These are phyloP conservation scores for Dysphania ambrosioides DNA, from an alignment of 148 eudicot genomes.

Conservation along the genomic window DNA sequence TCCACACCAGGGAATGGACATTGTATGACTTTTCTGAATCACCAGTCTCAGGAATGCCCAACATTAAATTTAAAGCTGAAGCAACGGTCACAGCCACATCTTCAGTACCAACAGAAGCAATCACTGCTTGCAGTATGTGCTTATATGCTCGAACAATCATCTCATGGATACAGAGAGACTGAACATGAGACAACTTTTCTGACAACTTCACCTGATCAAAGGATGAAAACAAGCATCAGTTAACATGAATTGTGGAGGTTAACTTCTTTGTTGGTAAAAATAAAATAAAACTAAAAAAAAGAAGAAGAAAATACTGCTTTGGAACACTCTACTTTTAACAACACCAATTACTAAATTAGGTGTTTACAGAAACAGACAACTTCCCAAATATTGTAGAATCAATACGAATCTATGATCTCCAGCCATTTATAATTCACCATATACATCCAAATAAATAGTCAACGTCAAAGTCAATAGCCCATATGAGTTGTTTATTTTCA, in stretches of 20 bases:
- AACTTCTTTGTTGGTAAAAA: background rate
- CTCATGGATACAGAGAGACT: slow-evolving; percentile 97
- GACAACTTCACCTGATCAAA: slow-evolving; percentile 85
- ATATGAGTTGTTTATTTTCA: background rate
- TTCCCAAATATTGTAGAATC: background rate
- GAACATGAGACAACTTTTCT: slow-evolving; percentile 95
- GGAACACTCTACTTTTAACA: too few relatives aligned
- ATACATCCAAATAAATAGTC: background rate
- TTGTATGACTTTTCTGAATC: slow-evolving; percentile 36
- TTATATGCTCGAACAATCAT: slow-evolving; percentile 99
- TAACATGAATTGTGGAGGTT: background rate
- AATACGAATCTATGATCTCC: background rate
- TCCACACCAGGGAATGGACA: slow-evolving; percentile 62
- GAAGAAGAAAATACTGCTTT: too few relatives aligned
- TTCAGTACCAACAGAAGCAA: slow-evolving; percentile 64
- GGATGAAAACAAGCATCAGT: slow-evolving; percentile 16
- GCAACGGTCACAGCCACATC: slow-evolving; percentile 76
- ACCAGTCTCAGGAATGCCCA: slow-evolving; percentile 58
- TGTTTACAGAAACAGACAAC: background rate
- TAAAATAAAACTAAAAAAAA: too few relatives aligned
- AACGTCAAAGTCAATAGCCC: background rate
- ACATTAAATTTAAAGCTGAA: slow-evolving; percentile 80
- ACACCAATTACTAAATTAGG: background rate
- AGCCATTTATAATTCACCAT: background rate
- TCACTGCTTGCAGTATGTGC: slow-evolving; percentile 93